Evolutionary conservation across 2,329 filamentous ascomycete genomes (phyloP), one percentile per base, ranked within the genome.

Genomic region (Phaeosphaeriaceae sp.): DNA sequence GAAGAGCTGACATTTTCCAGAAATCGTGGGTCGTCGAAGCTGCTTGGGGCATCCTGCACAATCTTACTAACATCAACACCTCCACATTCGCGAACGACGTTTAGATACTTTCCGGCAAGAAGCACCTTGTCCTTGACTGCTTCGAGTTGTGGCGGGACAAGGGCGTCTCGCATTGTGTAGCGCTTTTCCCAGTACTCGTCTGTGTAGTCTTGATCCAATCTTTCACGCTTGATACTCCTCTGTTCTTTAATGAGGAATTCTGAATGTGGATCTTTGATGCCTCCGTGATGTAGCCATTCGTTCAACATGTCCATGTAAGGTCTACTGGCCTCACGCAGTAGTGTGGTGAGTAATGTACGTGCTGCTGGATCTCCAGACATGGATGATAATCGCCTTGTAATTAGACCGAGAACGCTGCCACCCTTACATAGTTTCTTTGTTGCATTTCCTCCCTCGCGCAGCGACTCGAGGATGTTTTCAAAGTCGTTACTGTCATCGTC

Each of bases 181-280:
- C 94, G 84, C 67, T 96, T 91, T 72, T 99, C 94, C 94, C 94
- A 99, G 73, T 99, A 99, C 67, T 99, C 94, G 71, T 99, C 94
- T 0, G 93, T 99, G 67, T 97, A 99, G 72, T 99, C 94, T 68
- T 96, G 88, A 67, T 97, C 92, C 2, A 99, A 78, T 50, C 90
- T 84, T 71, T 97, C 94, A 33, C 94, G 85, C 50, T 88, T 88
- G 63, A 99, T 97, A 66, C 92, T 96, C 74, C 93, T 95, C 64
- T 96, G 91, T 72, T 97, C 94, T 68, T 95, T 95, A 67, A 99
- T 87, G 44, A 99, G 77, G 61, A 99, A 99, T 72, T 99, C 94
- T 1, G 87, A 84, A 71, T 97, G 93, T 0, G 92, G 91, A 70
- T 99, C 94, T 66, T 89, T 90, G 72, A 99, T 97, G 40, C 88